phyloP scores from a whole-genome alignment of 768 basidiomycete genomes.

The Leucocoprinus birnbaumii region DNA sequence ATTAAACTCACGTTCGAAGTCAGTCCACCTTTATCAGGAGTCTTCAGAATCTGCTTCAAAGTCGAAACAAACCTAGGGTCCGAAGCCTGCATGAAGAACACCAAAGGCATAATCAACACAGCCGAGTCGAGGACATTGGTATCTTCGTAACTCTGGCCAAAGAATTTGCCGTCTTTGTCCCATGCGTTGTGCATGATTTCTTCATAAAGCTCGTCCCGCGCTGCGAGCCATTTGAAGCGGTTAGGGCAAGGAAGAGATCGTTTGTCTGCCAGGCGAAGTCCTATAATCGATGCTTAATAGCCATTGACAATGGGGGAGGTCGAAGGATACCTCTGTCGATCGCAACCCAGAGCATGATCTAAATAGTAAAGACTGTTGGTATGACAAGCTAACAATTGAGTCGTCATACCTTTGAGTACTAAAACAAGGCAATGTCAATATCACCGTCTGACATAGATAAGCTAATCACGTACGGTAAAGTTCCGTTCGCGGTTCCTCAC shows the following conservation, averaged over 20 bases:
- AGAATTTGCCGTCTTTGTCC: conserved; percentile 67
- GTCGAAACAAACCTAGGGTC: conserved; percentile 90
- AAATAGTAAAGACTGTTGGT: conserved; percentile 23
- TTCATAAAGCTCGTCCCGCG: conserved; percentile 63
- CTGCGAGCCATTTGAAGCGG: conserved; percentile 15
- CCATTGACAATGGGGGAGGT: not conserved
- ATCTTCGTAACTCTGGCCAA: conserved; percentile 91
- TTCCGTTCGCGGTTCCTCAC: conserved; percentile 83
- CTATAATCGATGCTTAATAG: not conserved
- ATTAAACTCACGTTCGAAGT: conserved; percentile 69
- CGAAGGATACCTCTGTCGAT: conserved; percentile 73
- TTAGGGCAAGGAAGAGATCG: conserved; percentile 80
- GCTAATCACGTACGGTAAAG: conserved; percentile 52
- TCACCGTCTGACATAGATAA: not conserved
- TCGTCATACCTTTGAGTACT: conserved; percentile 76
- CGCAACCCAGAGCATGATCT: conserved; percentile 97
- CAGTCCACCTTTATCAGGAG: conserved; percentile 87
- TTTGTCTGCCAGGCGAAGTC: conserved; percentile 91
- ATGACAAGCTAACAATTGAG: conserved; percentile 12
- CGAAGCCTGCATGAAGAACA: conserved; percentile 88
- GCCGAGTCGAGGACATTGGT: conserved; percentile 80
- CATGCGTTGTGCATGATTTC: conserved; percentile 90
- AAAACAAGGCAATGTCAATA: conserved; percentile 2
- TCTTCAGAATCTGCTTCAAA: conserved; percentile 77
- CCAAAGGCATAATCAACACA: conserved; percentile 88